Percentiles rank a stretch among this genome's conserved stretches.
These are phyloP conservation scores for Piromyces finnis DNA, from an alignment of 192 early-diverging fungal species.

Conservation along the genomic window DNA sequence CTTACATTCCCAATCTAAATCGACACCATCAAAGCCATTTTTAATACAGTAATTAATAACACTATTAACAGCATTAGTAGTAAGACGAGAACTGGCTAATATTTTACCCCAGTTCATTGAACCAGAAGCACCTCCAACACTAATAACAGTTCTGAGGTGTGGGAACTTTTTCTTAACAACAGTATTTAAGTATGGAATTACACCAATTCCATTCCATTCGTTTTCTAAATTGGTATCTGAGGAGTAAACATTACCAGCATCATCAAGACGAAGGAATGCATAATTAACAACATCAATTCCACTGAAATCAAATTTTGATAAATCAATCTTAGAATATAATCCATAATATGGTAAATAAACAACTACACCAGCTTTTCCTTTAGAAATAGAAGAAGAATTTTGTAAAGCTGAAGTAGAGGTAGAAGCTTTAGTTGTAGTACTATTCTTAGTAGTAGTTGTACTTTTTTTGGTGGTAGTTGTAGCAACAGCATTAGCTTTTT, in stretches of 20 bases:
- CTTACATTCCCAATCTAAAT: background rate
- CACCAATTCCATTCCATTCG: background rate
- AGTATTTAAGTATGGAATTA: background rate
- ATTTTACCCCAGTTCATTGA: background rate
- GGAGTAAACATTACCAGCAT: background rate
- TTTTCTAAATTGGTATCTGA: background rate
- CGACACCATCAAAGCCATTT: background rate
- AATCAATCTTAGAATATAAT: background rate
- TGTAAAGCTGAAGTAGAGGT: background rate
- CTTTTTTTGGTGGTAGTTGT: background rate
- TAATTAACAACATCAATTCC: background rate
- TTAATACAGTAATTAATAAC: background rate
- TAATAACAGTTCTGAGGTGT: background rate
- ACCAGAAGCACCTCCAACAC: background rate
- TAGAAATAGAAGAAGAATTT: too few relatives aligned
- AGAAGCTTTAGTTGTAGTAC: background rate
- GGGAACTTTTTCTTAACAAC: background rate
- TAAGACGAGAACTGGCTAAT: background rate
- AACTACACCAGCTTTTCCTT: background rate
- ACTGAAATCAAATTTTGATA: background rate
- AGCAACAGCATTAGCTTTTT: background rate
- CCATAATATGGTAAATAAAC: background rate
- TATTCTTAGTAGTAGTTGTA: background rate
- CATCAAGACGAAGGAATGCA: background rate
- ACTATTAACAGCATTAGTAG: background rate